Evolutionary conservation across 2,329 filamentous ascomycete genomes (phyloP), one percentile per base, ranked within the genome.

Genomic region (Zymoseptoria brevis): DNA sequence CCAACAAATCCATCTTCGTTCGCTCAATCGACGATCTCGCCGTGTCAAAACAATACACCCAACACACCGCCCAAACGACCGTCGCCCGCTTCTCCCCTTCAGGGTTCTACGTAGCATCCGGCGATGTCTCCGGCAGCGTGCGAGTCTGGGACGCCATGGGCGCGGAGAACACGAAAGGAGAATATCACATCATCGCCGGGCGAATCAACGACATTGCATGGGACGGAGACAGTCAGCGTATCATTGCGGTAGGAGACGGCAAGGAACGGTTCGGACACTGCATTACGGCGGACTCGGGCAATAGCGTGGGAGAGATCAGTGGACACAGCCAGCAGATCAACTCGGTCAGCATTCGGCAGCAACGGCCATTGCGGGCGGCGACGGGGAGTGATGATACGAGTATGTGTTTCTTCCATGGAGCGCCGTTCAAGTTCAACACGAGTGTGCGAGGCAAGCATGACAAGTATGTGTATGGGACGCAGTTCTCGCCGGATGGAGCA

Each of bases 151-250:
- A 97, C 74, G 84, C 82, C 64, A 86, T 89, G 11, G 87, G 93
- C 57, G 89, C 90, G 67, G 91, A 91, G 52, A 89, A 87, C 69
- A 96, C 90, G 52, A 96, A 95, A 75, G 90, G 92, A 66, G 93
- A 97, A 75, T 97, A 96, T 76, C 83, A 86, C 71, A 96, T 97
- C 75, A 92, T 97, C 70, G 91, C 89, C 35, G 94, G 94, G 11
- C 87, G 90, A 57, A 93, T 99, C 76, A 96, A 96, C 73, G 94
- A 99, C 73, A 85, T 99, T 65, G 93, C 91, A 1, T 99, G 94
- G 92, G 94, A 97, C 70, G 93, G 92, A 59, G 94, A 99, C 75
- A 96, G 89, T 62, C 92, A 96, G 78, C 87, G 94, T 54, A 87
- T 99, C 71, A 96, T 97, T 69, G 94, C 93, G 3, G 93, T 99